Evolutionary conservation across 192 early-diverging fungal species (phyloP).

Genomic region (Obelidium mucronatum): DNA sequence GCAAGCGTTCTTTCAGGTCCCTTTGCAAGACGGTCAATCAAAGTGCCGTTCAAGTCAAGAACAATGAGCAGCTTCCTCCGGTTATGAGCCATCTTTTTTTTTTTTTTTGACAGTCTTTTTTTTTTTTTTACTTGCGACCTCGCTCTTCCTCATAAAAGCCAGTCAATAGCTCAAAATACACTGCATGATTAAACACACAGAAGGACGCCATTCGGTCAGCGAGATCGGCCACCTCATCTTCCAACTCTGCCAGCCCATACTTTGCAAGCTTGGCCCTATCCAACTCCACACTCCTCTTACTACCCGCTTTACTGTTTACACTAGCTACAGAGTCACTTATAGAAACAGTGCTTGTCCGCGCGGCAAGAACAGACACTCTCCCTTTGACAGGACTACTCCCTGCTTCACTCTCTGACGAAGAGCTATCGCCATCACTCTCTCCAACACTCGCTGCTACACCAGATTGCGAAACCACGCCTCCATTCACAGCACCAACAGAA

Average conservation of each 20-base stretch:
- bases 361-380: background rate
- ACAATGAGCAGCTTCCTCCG: slow-evolving; percentile 40
- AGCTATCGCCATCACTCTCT: background rate
- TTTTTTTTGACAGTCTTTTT: too few relatives aligned
- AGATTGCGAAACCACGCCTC: too few relatives aligned
- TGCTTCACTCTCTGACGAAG: background rate
- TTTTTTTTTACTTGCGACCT: background rate
- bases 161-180: slow-evolving; percentile 36
- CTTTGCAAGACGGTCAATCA: slow-evolving; percentile 42
- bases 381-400: background rate
- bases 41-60: slow-evolving; percentile 54
- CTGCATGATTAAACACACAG: slow-evolving; percentile 42
- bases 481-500: background rate
- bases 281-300: background rate
- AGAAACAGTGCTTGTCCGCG: background rate
- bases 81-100: background rate
- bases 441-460: background rate
- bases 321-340: background rate
- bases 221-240: slow-evolving; percentile 47
- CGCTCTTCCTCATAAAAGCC: slow-evolving; percentile 30
- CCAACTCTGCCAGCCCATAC: slow-evolving; percentile 44
- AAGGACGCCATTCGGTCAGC: slow-evolving; percentile 44
- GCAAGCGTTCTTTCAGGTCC: slow-evolving; percentile 29
- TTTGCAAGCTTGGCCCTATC: slow-evolving; percentile 41
- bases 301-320: background rate